These are phyloP conservation scores for Conidiobolus coronatus DNA, from an alignment of 371 early-diverging fungal genomes.

Conservation along the genomic window DNA sequence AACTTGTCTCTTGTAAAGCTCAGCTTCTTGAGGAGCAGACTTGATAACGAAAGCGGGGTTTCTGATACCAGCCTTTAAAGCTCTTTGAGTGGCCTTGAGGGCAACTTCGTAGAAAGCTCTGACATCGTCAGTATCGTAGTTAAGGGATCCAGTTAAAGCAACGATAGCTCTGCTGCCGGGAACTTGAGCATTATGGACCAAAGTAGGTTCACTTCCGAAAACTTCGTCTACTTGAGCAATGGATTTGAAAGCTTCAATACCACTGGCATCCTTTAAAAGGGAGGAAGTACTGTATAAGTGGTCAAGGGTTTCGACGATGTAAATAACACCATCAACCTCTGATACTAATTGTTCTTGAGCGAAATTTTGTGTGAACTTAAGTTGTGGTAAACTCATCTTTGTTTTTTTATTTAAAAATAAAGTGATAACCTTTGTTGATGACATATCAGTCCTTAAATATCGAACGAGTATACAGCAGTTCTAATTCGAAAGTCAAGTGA, in stretches of 20 bases:
- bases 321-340: not conserved
- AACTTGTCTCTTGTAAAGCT: constrained; percentile 35
- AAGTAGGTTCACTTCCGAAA: constrained; percentile 7
- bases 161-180: constrained; percentile 37
- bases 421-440: no score
- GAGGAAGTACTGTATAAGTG: no score
- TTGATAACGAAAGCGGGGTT: constrained; percentile 34
- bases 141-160: constrained; percentile 41
- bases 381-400: not conserved
- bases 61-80: constrained; percentile 31
- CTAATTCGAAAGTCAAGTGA: no score
- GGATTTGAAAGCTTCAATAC: no score
- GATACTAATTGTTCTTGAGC: not conserved
- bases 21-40: constrained; percentile 16
- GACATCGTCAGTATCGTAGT: constrained; percentile 59
- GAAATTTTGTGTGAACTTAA: not conserved
- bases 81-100: constrained; percentile 34
- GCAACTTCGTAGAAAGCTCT: constrained; percentile 45
- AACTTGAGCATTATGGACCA: constrained; percentile 12
- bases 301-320: no score
- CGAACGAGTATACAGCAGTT: no score
- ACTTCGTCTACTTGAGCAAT: not conserved
- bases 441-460: no score
- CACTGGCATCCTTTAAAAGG: no score
- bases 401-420: no score